Evolutionary conservation across 192 early-diverging fungal genomes (phyloP).

Genomic region (Pilaira anomala): DNA sequence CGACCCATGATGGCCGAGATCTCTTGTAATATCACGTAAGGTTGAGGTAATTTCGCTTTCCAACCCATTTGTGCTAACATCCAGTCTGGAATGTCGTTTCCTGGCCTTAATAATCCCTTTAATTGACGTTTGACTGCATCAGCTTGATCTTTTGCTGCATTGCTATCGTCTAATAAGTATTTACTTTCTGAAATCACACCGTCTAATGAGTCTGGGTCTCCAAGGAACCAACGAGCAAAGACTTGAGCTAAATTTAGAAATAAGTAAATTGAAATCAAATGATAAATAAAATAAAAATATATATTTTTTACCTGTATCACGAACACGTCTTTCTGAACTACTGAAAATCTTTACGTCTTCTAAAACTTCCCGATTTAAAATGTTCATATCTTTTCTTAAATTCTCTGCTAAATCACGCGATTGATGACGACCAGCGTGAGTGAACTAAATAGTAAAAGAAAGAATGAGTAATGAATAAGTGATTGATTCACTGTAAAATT

Average conservation of each 20-base stretch:
- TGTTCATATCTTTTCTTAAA: conserved; percentile 84
- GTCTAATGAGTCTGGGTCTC: conserved; percentile 52
- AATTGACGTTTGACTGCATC: conserved; percentile 81
- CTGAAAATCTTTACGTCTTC: conserved; percentile 85
- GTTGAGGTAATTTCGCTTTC: conserved; percentile 32
- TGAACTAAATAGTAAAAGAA: conserved; percentile 61
- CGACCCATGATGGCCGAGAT: conserved; percentile 65
- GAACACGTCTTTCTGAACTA: conserved; percentile 84
- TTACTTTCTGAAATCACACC: conserved; percentile 70
- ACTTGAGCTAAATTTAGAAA: conserved; percentile 48
- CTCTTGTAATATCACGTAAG: conserved; percentile 54
- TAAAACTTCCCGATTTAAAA: conserved; percentile 83
- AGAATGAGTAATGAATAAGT: too few relatives aligned
- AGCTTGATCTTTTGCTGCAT: conserved; percentile 91
- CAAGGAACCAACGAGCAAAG: conserved; percentile 66
- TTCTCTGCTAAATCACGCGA: conserved; percentile 89
- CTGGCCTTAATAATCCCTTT: conserved; percentile 35
- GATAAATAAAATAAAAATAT: not conserved
- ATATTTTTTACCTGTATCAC: conserved; percentile 61
- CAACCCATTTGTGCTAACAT: conserved; percentile 21
- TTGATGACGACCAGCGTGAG: conserved; percentile 89
- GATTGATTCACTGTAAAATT: not conserved
- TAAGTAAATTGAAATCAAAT: not conserved
- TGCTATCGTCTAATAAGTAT: conserved; percentile 93
- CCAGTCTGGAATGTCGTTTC: conserved; percentile 1